Conservation (phyloP, 169 alveolate genomes). For the Plasmodium vivax region DNA sequence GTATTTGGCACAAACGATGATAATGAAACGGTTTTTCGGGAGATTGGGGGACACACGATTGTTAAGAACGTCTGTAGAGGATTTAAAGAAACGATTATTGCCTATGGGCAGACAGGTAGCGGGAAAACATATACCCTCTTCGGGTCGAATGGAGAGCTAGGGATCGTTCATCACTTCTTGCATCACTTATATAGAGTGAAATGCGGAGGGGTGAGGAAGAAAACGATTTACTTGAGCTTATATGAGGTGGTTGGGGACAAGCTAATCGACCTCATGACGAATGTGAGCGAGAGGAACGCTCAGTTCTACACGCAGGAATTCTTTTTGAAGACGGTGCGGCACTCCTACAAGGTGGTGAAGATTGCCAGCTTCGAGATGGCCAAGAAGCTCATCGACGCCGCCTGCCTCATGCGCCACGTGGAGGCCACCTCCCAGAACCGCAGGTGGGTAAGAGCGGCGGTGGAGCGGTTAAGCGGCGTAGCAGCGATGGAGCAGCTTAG, state of each 20-base stretch:
- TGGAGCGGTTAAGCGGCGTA: neutral
- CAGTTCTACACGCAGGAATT: slow-evolving; percentile 48
- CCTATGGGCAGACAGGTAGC: slow-evolving; percentile 68
- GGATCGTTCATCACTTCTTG: slow-evolving; percentile 29
- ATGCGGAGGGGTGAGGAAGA: neutral
- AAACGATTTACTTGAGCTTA: slow-evolving; percentile 29
- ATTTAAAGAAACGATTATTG: slow-evolving; percentile 47
- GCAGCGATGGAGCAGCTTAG: neutral
- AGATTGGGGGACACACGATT: slow-evolving; percentile 57
- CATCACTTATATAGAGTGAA: slow-evolving; percentile 25
- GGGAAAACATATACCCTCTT: slow-evolving; percentile 58
- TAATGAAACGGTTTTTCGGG: slow-evolving; percentile 22
- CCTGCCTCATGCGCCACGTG: slow-evolving; percentile 49
- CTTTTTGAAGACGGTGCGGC: slow-evolving; percentile 29
- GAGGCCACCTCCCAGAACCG: slow-evolving; percentile 67
- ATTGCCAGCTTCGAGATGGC: slow-evolving; percentile 36
- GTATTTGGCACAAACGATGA: slow-evolving; percentile 47
- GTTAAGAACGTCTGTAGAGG: slow-evolving; percentile 50
- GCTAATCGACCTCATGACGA: slow-evolving; percentile 26
- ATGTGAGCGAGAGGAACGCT: slow-evolving; percentile 5
- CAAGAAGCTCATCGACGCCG: slow-evolving; percentile 45
- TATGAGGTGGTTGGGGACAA: slow-evolving; percentile 56
- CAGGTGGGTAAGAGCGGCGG: neutral
- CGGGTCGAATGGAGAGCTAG: slow-evolving; percentile 52
- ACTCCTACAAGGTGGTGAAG: slow-evolving; percentile 60